Conservation (phyloP, 257 asterid genomes). For the Rhazya stricta region DNA sequence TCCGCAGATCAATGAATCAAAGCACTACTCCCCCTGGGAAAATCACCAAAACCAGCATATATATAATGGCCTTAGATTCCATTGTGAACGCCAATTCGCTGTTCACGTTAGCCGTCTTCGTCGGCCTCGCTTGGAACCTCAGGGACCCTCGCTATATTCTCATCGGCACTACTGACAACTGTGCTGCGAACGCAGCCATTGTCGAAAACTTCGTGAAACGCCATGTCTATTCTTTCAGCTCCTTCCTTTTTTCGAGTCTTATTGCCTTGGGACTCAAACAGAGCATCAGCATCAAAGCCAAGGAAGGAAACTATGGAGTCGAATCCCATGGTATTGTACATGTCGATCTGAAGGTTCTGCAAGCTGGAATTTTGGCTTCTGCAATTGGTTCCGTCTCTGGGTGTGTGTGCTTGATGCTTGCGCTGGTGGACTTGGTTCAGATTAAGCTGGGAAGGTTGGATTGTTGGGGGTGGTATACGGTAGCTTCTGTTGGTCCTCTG, state of each 20-base stretch:
- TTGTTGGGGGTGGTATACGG: slow-evolving; percentile 35
- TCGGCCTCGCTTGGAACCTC: slow-evolving; percentile 37
- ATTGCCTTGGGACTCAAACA: slow-evolving; percentile 34
- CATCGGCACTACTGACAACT: slow-evolving; percentile 13
- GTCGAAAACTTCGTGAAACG: slow-evolving; percentile 27
- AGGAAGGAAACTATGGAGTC: background rate
- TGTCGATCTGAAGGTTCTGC: slow-evolving; percentile 26
- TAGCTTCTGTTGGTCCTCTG: slow-evolving; percentile 26
- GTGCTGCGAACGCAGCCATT: slow-evolving; percentile 29
- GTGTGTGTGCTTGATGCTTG: slow-evolving; percentile 35
- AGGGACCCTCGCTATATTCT: slow-evolving; percentile 33
- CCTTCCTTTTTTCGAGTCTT: slow-evolving; percentile 46
- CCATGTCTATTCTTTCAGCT: slow-evolving; percentile 38
- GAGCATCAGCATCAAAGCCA: slow-evolving; percentile 20
- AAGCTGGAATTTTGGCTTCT: slow-evolving; percentile 31
- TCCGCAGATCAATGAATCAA: background rate
- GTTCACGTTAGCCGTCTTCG: slow-evolving; percentile 36
- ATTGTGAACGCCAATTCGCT: slow-evolving; percentile 37
- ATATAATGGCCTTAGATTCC: slow-evolving; percentile 37
- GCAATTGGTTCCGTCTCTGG: slow-evolving; percentile 35
- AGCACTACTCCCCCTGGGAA: background rate
- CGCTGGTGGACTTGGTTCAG: slow-evolving; percentile 41
- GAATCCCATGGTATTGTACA: slow-evolving; percentile 20
- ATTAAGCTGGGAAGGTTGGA: slow-evolving; percentile 35
- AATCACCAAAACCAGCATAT: slow-evolving; percentile 28